Conservation (phyloP, 1,284 basidiomycete genomes). For the Rugosomyces carneus region DNA sequence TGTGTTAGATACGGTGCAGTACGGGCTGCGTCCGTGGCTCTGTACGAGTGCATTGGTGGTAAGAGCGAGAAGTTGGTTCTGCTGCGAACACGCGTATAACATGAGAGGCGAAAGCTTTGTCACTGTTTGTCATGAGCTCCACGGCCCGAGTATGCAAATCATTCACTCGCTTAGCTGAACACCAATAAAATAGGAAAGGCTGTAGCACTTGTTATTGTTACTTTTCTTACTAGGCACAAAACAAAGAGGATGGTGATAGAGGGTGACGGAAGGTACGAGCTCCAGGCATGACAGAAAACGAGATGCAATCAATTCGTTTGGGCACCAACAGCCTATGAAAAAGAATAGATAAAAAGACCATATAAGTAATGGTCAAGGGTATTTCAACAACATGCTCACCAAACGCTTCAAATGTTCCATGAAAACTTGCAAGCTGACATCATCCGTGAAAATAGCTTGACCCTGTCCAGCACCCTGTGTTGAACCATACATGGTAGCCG, state of each 20-base stretch:
- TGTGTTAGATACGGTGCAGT: constrained; percentile 56
- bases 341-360: constrained; percentile 1
- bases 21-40: constrained; percentile 42
- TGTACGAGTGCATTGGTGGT: constrained; percentile 36
- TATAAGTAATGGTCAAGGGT: constrained; percentile 4
- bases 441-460: constrained; percentile 97
- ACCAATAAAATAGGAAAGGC: neutral
- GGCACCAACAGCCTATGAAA: constrained; percentile 57
- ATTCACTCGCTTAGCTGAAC: neutral
- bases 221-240: constrained; percentile 3
- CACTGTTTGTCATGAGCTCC: constrained; percentile 9
- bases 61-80: constrained; percentile 26
- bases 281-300: neutral
- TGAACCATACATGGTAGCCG: constrained; percentile 80
- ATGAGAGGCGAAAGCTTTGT: constrained; percentile 24
- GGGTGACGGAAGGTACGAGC: constrained; percentile 4
- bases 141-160: neutral
- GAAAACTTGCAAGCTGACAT: constrained; percentile 95
- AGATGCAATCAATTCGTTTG: constrained; percentile 49
- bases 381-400: constrained; percentile 36
- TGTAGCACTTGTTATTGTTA: constrained; percentile 4
- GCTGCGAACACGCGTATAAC: constrained; percentile 29
- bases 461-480: constrained; percentile 61
- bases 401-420: constrained; percentile 92
- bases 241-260: constrained; percentile 14